phyloP scores from a whole-genome alignment of 768 basidiomycete genomes.

The Brasilioporus rufonigricans region DNA sequence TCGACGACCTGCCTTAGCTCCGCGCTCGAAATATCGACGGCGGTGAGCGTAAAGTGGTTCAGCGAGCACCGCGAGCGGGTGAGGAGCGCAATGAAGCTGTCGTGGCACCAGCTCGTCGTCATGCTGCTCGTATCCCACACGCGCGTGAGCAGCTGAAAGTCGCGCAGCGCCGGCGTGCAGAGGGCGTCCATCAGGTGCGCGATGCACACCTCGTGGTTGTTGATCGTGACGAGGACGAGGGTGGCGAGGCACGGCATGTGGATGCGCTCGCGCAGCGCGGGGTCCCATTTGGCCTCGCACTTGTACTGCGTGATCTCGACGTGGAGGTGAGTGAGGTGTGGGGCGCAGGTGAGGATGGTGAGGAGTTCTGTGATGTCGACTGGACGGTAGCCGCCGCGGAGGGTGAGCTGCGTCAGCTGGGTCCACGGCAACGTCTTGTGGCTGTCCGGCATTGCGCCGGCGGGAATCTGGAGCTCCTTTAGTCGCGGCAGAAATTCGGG shows the following conservation, averaged over 20 bases:
- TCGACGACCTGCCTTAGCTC: constrained; percentile 28
- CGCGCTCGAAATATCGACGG: constrained; percentile 20
- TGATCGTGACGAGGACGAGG: constrained; percentile 32
- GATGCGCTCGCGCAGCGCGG: constrained; percentile 15
- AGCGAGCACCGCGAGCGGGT: constrained; percentile 28
- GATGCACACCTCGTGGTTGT: constrained; percentile 27
- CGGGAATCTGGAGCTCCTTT: constrained; percentile 29
- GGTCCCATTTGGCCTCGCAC: constrained; percentile 29
- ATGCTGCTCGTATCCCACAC: constrained; percentile 33
- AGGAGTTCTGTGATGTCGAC: constrained; percentile 27
- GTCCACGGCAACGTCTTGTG: constrained; percentile 33
- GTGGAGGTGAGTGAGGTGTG: constrained; percentile 29
- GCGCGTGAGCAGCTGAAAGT: constrained; percentile 32
- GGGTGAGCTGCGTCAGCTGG: constrained; percentile 31
- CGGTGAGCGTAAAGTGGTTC: constrained; percentile 31
- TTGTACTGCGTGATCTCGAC: constrained; percentile 33
- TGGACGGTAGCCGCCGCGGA: constrained; percentile 30
- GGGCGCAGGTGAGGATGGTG: constrained; percentile 23
- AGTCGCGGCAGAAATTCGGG: constrained; percentile 26
- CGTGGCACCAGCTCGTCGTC: constrained; percentile 29
- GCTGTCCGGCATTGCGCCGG: constrained; percentile 31
- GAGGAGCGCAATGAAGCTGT: constrained; percentile 26
- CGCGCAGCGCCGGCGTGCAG: constrained; percentile 22
- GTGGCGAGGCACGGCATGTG: constrained; percentile 30
- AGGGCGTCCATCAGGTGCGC: constrained; percentile 27